Conservation (phyloP, 1,284 basidiomycete genomes). For the Cerioporus squamosus region DNA sequence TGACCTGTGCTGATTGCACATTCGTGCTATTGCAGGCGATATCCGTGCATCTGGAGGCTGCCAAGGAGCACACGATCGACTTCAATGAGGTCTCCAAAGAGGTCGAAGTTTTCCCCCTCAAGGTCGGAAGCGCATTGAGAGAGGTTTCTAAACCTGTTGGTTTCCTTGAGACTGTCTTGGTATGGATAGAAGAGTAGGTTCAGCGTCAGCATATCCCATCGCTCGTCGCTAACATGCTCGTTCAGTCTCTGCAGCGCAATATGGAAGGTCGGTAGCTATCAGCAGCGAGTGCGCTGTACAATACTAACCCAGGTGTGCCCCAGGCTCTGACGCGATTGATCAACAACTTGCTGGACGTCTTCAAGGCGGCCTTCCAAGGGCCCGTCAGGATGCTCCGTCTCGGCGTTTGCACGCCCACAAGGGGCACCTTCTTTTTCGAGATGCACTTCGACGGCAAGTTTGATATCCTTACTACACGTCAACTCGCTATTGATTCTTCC, state of each 20-base stretch:
- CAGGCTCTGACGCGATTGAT: constrained; percentile 13
- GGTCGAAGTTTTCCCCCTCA: constrained; percentile 34
- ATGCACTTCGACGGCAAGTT: constrained; percentile 12
- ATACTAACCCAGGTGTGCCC: not conserved
- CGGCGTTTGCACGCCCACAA: constrained; percentile 16
- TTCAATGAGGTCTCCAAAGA: constrained; percentile 32
- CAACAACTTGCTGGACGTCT: constrained; percentile 25
- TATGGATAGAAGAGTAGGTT: constrained; percentile 29
- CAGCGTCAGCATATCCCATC: not conserved
- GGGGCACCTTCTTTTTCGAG: constrained; percentile 10
- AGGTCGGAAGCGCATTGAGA: constrained; percentile 31
- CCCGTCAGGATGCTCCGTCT: constrained; percentile 30
- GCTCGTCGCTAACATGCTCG: too few species aligned
- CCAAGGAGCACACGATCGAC: constrained; percentile 24
- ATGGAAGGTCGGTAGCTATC: too few species aligned
- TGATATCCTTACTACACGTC: not conserved
- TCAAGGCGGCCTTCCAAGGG: constrained; percentile 25
- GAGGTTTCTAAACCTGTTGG: constrained; percentile 1
- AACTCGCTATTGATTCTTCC: too few species aligned
- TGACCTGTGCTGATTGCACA: not conserved
- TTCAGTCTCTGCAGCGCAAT: too few species aligned
- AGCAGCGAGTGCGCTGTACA: not conserved
- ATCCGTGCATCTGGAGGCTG: constrained; percentile 30
- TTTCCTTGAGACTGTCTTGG: constrained; percentile 27
- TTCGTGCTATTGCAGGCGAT: constrained; percentile 23